Conservation (phyloP, 768 basidiomycete species). For the Lyophyllum decastes region DNA sequence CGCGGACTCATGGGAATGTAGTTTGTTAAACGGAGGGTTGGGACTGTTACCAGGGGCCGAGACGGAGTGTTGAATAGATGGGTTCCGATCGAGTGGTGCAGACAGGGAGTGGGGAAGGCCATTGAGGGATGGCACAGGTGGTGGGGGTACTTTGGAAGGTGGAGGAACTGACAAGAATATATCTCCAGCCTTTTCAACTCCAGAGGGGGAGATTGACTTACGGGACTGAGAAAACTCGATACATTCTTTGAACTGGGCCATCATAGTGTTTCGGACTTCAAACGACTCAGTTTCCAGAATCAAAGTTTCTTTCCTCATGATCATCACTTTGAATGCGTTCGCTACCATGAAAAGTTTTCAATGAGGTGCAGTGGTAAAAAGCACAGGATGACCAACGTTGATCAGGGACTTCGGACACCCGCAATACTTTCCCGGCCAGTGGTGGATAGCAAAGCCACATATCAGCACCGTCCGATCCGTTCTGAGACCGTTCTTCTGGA, state of each 20-base stretch:
- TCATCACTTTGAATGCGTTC: slow-evolving; percentile 69
- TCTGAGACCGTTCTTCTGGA: slow-evolving; percentile 55
- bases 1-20: slow-evolving; percentile 8
- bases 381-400: slow-evolving; percentile 48
- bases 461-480: slow-evolving; percentile 63
- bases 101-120: slow-evolving; percentile 25
- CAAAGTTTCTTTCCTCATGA: slow-evolving; percentile 89
- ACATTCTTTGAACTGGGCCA: slow-evolving; percentile 77
- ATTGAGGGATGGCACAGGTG: slow-evolving; percentile 59
- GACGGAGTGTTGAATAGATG: neutral
- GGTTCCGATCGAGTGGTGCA: slow-evolving; percentile 1
- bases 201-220: slow-evolving; percentile 40
- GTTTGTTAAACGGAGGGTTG: slow-evolving; percentile 7
- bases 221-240: slow-evolving; percentile 77
- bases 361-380: neutral
- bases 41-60: neutral
- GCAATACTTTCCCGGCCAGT: slow-evolving; percentile 89
- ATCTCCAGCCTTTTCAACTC: neutral
- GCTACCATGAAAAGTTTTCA: slow-evolving; percentile 40
- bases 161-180: slow-evolving; percentile 47
- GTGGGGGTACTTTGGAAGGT: slow-evolving; percentile 63
- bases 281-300: slow-evolving; percentile 61
- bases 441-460: slow-evolving; percentile 96
- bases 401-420: slow-evolving; percentile 60
- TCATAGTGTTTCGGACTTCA: slow-evolving; percentile 60